Evolutionary conservation across 2,329 filamentous ascomycete species (phyloP).

Genomic region (Penicillium sp.): DNA sequence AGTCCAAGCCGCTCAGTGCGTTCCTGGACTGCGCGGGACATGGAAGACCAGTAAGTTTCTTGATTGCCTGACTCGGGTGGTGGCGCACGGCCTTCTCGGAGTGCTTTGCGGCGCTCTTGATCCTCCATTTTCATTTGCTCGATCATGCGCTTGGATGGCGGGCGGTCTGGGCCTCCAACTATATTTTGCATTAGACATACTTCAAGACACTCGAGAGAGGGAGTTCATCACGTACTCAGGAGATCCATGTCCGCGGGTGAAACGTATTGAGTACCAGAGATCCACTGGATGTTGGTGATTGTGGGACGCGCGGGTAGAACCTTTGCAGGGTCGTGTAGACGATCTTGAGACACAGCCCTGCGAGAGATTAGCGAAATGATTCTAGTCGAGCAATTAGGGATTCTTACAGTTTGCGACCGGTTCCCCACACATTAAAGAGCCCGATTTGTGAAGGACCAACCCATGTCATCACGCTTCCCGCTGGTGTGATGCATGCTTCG

Average conservation of each 20-base stretch:
- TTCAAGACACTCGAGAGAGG: background rate
- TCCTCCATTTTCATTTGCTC: constrained; percentile 75
- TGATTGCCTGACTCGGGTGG: constrained; percentile 49
- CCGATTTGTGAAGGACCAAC: constrained; percentile 82
- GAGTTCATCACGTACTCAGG: constrained; percentile 53
- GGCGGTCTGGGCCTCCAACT: constrained; percentile 82
- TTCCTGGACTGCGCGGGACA: constrained; percentile 84
- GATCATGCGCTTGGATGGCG: constrained; percentile 83
- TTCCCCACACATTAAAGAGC: constrained; percentile 80
- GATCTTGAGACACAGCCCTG: constrained; percentile 60
- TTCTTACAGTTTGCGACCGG: constrained; percentile 62
- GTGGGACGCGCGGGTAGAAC: constrained; percentile 77
- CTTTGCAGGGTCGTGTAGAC: constrained; percentile 73
- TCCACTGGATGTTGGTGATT: constrained; percentile 95
- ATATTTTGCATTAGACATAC: constrained; percentile 6
- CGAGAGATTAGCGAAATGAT: constrained; percentile 14
- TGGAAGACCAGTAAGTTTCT: constrained; percentile 70
- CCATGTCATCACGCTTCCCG: constrained; percentile 84
- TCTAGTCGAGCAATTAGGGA: constrained; percentile 14
- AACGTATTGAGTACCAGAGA: constrained; percentile 89
- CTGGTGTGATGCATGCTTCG: constrained; percentile 68
- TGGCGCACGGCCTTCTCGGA: constrained; percentile 37
- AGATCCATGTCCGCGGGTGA: constrained; percentile 84
- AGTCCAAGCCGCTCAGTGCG: constrained; percentile 82
- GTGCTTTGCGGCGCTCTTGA: constrained; percentile 49